A percentile compares a stretch with the other conserved stretches of the same genome.
Conservation (phyloP, 345 rosid species). For the Brassica incana region DNA sequence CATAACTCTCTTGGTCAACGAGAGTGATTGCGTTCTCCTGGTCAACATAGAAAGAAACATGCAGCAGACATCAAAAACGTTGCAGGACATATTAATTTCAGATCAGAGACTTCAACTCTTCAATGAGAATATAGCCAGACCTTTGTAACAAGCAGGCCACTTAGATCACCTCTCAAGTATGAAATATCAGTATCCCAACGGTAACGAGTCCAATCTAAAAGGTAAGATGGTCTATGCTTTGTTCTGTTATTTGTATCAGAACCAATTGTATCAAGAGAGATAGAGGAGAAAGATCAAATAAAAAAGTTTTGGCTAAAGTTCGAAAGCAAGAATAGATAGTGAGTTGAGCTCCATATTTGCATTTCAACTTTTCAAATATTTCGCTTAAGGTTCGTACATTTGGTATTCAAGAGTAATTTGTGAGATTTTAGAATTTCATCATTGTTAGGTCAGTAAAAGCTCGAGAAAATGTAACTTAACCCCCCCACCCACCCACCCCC, state of each 20-base stretch:
- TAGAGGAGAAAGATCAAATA: not conserved
- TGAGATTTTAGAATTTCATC: not conserved
- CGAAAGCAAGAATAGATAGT: not conserved
- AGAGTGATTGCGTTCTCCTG: conserved; percentile 77
- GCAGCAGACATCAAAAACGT: not conserved
- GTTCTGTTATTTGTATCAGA: not conserved
- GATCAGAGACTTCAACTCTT: conserved; percentile 10
- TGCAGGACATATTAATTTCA: not conserved
- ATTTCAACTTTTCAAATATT: not conserved
- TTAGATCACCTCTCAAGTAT: conserved; percentile 47
- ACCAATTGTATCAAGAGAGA: not conserved
- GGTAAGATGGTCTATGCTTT: not conserved
- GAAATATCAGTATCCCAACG: conserved; percentile 47
- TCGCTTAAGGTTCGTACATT: not conserved
- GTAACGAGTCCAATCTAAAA: conserved; percentile 41
- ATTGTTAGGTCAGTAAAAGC: not conserved
- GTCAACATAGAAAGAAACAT: not conserved
- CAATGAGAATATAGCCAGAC: conserved; percentile 41
- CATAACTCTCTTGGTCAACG: conserved; percentile 57
- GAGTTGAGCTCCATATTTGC: not conserved
- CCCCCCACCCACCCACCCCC: not conserved
- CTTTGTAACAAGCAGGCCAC: conserved; percentile 67
- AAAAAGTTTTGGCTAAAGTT: not conserved
- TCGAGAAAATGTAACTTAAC: not conserved
- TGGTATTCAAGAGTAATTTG: not conserved